Evolutionary conservation across 2,329 filamentous ascomycete genomes (phyloP), one percentile per base, ranked within the genome.

Genomic region (Fusarium staphyleae): DNA sequence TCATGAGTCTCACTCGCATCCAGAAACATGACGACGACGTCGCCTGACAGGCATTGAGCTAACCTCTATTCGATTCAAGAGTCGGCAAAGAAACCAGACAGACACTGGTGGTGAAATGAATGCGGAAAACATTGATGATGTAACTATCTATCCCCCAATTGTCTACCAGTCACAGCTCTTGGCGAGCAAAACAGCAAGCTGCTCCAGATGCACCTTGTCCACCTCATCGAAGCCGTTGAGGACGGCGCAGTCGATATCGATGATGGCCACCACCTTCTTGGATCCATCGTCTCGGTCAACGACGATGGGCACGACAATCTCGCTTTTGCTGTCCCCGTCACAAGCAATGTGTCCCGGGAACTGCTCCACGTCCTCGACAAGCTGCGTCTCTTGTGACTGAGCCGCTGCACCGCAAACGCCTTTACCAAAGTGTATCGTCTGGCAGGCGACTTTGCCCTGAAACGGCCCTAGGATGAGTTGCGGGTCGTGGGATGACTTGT

Each of bases 301-400:
- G 5, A 88, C 60, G 56, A 93, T 82, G 2, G 90, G 90, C 41
- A 93, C 90, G 14, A 95, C 90, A 69, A 95, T 87, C 77, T 95
- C 90, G 69, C 90, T 93, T 75, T 78, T 83, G 66, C 85, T 90
- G 51, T 85, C 87, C 4, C 84, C 83, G 71, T 95, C 90, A 70
- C 90, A 93, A 9, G 90, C 89, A 68, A 95, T 93, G 70, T 93
- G 90, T 2, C 89, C 90, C 0, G 88, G 87, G 67, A 93, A 93
- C 44, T 75, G 68, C 35, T 90, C 86, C 7, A 95, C 89, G 70
- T 95, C 86, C 11, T 78, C 74, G 0, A 88, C 81, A 6, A 92
- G 70, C 74, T 90, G 87, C 10, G 89, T 92, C 53, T 74, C 69
- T 36, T 74, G 73, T 3, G 77, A 81, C 18, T 79, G 69, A 1